Evolutionary conservation across 805 yeast species (phyloP).

Genomic region (Candida endomychidarum): DNA sequence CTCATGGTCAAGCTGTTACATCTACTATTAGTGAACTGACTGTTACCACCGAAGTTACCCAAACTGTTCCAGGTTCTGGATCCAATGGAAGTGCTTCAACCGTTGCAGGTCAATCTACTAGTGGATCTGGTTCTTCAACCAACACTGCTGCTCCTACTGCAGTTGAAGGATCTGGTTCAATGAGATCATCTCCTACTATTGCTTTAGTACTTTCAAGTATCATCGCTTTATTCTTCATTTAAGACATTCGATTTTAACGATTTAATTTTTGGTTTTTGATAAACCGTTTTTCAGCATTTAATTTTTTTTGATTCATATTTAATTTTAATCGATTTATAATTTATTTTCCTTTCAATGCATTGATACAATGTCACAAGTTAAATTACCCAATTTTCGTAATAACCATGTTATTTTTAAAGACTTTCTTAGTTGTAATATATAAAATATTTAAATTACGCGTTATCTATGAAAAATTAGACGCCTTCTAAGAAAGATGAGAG

Average conservation of each 20-base stretch:
- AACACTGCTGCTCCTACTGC: neutral
- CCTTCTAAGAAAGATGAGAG: no score
- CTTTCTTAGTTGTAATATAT: neutral
- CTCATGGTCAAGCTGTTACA: conserved; percentile 1
- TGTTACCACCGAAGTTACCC: neutral
- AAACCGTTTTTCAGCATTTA: conserved; percentile 1
- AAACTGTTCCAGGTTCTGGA: neutral
- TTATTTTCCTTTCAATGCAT: no score
- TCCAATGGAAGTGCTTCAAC: neutral
- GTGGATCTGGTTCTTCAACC: neutral
- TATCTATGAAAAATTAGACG: no score
- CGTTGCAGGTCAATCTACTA: conserved; percentile 1
- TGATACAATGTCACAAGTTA: neutral
- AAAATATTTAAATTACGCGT: neutral
- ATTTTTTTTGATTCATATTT: neutral
- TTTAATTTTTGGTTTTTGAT: no score
- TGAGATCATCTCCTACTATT: neutral
- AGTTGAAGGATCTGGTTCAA: conserved; percentile 1
- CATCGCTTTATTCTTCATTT: conserved; percentile 1
- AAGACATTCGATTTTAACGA: no score
- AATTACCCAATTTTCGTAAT: conserved; percentile 1
- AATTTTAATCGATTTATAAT: no score
- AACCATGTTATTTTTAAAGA: neutral
- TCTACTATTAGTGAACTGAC: no score
- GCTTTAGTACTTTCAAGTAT: neutral